Evolutionary conservation across 768 basidiomycete species (phyloP).

Genomic region (Cyclocybe aegerita): DNA sequence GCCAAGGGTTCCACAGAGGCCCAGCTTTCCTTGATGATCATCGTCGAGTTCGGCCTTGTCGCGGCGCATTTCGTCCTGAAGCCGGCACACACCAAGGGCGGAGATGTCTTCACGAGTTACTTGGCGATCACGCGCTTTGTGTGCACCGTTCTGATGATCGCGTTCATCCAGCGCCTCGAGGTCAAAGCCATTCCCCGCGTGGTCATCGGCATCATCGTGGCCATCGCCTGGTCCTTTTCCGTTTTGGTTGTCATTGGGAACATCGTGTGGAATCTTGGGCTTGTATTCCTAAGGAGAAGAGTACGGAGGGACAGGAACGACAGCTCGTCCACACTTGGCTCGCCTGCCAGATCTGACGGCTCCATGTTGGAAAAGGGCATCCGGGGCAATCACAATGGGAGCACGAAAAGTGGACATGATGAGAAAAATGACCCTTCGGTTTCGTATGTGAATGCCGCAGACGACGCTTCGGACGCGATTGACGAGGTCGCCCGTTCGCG

Average conservation of each 20-base stretch:
- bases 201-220: constrained; percentile 73
- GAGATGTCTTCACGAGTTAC: constrained; percentile 68
- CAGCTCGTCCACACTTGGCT: constrained; percentile 8
- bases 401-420: constrained; percentile 7
- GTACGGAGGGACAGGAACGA: constrained; percentile 10
- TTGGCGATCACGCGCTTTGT: constrained; percentile 67
- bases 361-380: constrained; percentile 42
- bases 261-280: constrained; percentile 49
- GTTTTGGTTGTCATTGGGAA: constrained; percentile 72
- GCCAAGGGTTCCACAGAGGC: constrained; percentile 59
- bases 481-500: constrained; percentile 27
- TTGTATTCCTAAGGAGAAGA: constrained; percentile 27
- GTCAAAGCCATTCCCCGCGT: constrained; percentile 79
- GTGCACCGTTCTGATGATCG: constrained; percentile 70
- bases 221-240: constrained; percentile 70
- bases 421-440: background rate
- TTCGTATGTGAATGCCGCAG: background rate
- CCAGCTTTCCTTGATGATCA: constrained; percentile 66
- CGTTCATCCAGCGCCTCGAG: constrained; percentile 66
- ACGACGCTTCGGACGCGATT: constrained; percentile 3
- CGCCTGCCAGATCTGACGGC: constrained; percentile 23
- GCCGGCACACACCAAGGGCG: constrained; percentile 67
- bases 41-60: constrained; percentile 66
- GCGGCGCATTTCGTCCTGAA: constrained; percentile 49
- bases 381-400: constrained; percentile 7